These are phyloP conservation scores for Hericium coralloides DNA, from an alignment of 768 basidiomycete genomes.

Conservation along the genomic window DNA sequence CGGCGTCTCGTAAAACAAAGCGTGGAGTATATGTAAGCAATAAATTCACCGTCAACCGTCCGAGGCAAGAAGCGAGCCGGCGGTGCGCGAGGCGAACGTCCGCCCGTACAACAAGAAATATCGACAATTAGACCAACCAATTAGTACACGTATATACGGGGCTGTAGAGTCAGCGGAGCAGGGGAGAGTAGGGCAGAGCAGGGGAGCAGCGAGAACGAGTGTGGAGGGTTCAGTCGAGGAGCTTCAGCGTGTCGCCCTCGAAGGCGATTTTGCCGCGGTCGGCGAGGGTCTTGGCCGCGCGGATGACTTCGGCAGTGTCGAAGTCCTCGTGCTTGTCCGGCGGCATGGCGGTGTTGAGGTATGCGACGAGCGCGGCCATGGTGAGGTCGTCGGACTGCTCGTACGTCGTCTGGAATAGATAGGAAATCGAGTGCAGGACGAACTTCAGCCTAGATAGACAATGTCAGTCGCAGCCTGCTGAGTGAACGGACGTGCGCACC, in stretches of 20 bases:
- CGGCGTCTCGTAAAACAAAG: too few species aligned
- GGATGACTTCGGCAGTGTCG: slow-evolving; percentile 60
- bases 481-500: slow-evolving; percentile 25
- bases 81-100: neutral
- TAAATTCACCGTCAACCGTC: too few species aligned
- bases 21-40: too few species aligned
- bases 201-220: neutral
- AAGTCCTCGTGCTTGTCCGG: slow-evolving; percentile 77
- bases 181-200: neutral
- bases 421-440: slow-evolving; percentile 47
- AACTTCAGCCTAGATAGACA: slow-evolving; percentile 41
- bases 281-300: slow-evolving; percentile 22
- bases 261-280: slow-evolving; percentile 22
- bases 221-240: neutral
- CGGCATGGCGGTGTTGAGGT: slow-evolving; percentile 71
- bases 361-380: slow-evolving; percentile 58
- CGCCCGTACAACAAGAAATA: neutral
- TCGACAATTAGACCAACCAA: neutral
- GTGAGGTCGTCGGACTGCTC: slow-evolving; percentile 58
- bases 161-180: neutral
- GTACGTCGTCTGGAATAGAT: slow-evolving; percentile 64
- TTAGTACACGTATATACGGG: neutral
- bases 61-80: neutral
- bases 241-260: slow-evolving; percentile 25
- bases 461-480: neutral